Evolutionary conservation across 768 basidiomycete species (phyloP).

Genomic region (Candolleomyces aberdarensis): DNA sequence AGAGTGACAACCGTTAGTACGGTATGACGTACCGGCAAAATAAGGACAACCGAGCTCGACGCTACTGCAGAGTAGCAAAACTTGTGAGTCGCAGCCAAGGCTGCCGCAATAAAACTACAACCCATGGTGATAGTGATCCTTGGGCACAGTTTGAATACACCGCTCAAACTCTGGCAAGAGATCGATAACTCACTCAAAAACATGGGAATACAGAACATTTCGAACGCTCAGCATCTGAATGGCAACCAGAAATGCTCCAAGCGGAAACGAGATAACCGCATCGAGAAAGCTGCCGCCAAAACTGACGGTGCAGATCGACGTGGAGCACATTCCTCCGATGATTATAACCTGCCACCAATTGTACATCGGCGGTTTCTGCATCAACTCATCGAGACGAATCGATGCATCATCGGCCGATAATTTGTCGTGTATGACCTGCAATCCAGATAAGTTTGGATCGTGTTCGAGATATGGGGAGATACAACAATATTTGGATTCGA

Average conservation of each 20-base stretch:
- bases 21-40: slow-evolving; percentile 32
- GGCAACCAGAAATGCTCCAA: slow-evolving; percentile 70
- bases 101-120: slow-evolving; percentile 45
- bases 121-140: slow-evolving; percentile 79
- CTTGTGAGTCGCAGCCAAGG: slow-evolving; percentile 11
- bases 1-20: slow-evolving; percentile 33
- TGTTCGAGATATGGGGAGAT: neutral
- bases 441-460: neutral
- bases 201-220: slow-evolving; percentile 77
- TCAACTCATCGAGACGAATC: slow-evolving; percentile 64
- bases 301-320: slow-evolving; percentile 68
- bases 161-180: slow-evolving; percentile 3
- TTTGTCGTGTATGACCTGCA: slow-evolving; percentile 81
- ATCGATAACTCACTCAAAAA: slow-evolving; percentile 58
- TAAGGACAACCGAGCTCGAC: slow-evolving; percentile 73
- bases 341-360: slow-evolving; percentile 57
- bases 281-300: slow-evolving; percentile 82
- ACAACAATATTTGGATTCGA: neutral
- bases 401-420: slow-evolving; percentile 74
- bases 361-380: slow-evolving; percentile 65
- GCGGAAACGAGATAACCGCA: slow-evolving; percentile 64
- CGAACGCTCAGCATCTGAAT: slow-evolving; percentile 70
- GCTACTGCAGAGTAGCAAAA: slow-evolving; percentile 84
- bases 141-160: neutral
- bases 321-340: slow-evolving; percentile 75